Base-by-base conservation (phyloP, 139 green algal species). In the Penium margaritaceum region DNA sequence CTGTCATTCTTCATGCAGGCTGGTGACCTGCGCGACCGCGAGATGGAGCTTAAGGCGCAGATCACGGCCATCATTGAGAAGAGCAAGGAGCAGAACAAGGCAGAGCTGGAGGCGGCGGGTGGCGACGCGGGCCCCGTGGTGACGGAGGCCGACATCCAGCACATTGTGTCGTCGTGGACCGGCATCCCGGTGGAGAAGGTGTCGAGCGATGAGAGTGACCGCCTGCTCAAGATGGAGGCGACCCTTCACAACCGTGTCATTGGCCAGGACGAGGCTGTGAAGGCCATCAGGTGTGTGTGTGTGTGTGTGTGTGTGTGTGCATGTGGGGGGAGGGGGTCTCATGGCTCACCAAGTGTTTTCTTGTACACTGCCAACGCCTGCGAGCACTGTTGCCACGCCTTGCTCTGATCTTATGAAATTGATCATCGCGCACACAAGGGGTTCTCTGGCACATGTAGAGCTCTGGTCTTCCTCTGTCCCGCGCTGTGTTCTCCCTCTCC, bases 151-250 rank as follows among this genome's bases (percentile, higher is more conserved):
- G 94, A 98, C 82, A 98, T 99, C 77, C 91, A 95, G 67, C 92
- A 92, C 72, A 95, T 98, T 70, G 92, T 96, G 76, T 85, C 91
- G 6, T 87, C 94, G 77, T 88, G 84, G 84, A 88, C 84, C 14
- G 88, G 89, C 47, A 91, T 94, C 79, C 89, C 89, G 19, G 88
- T 95, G 39, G 90, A 93, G 80, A 93, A 95, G 88, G 72, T 79
- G 72, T 95, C 89, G 19, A 89, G 85, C n/a, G 93, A 98, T 72
- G 93, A 98, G 90, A 92, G 81, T 6, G 88, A 96, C 81, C 87
- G 90, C n/a, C 88, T 98, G 46, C 86, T 98, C 66, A 97, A 97
- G 86, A 97, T 98, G 93, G 93, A 98, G 90, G 88, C 92, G 79
- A 90, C 89, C 63, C 87, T 98, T 71, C 93, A 98, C 86, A 78